Base-by-base conservation (phyloP, 805 yeast species). In the Candida sithepensis region DNA sequence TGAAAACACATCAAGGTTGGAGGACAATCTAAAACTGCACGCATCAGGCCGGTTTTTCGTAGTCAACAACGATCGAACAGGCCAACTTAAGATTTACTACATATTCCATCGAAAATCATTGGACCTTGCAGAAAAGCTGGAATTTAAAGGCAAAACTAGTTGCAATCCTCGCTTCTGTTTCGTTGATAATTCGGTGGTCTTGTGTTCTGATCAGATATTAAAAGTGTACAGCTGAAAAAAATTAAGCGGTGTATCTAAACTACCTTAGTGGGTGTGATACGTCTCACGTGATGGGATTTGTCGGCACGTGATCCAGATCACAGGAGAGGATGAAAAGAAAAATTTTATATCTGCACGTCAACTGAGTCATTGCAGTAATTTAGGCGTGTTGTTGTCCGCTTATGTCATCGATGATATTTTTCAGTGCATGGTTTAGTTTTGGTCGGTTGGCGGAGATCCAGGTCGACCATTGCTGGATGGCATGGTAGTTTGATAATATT, bases 1-100 rank as follows among this genome's bases (percentile, higher is more conserved):
- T 44, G 26, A 41, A 18, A 51, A 53, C 28, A 39, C 24, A 7
- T 41, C 34, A 13, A 37, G 53, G 5, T 33, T 50, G 18, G 45
- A 48, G 18, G 41, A 42, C 21, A 55, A 55, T 30, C 40, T 53
- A 26, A 26, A 38, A 6, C 28, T 55, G 16, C 59, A 55, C 32
- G 4, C 20, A 16, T 38, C 41, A 13, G 38, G 41, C 8, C 21
- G 21, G 9, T 55, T 51, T 32, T 53, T 55, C 36, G 47, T 47
- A 14, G 47, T 51, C n/a, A 43, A 41, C 24, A 49, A 47, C 7
- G 50, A 51, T 43, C 34, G 22, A 4, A 2, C 21, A 33, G 47
- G 49, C 21, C 8, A 42, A 20, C 37, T 55, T 26, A 33, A 45
- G 6, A 22, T 55, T 6, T 55, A 55, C 45, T 50, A 47, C 32